A percentile compares a stretch with the other conserved stretches of the same genome.
Conservation (phyloP, 2,329 filamentous ascomycete species). For the Aspergillus melleus region DNA sequence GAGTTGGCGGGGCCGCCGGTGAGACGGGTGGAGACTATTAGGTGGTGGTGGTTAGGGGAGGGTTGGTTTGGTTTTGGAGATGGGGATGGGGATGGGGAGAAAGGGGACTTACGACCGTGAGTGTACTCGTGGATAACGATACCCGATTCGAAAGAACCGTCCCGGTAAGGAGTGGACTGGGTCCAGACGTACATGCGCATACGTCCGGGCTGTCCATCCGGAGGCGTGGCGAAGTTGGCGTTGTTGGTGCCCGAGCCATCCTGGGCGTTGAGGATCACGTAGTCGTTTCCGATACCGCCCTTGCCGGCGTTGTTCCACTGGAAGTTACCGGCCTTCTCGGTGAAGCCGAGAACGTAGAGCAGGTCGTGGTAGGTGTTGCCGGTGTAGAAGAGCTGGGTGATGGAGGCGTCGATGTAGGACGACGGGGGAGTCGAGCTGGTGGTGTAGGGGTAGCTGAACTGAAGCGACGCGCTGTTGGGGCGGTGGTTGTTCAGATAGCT, state of each 20-base stretch:
- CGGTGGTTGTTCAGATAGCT: conserved; percentile 12
- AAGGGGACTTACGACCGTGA: conserved; percentile 13
- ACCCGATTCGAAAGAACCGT: conserved; percentile 14
- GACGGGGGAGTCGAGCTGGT: conserved; percentile 2
- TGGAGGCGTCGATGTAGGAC: conserved; percentile 17
- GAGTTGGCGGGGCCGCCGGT: conserved; percentile 16
- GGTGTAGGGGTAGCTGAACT: conserved; percentile 14
- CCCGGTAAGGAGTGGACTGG: conserved; percentile 2
- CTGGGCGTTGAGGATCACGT: conserved; percentile 18
- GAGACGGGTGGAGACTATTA: conserved; percentile 15
- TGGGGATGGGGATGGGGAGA: no score
- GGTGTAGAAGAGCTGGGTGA: conserved; percentile 19
- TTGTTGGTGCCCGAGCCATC: conserved; percentile 18
- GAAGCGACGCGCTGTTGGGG: conserved; percentile 4
- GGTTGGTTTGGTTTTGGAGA: no score
- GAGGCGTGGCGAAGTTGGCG: conserved; percentile 16
- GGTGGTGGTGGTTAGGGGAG: background rate
- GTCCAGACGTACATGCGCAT: conserved; percentile 20
- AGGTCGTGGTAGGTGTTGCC: conserved; percentile 21
- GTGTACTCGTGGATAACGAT: conserved; percentile 21
- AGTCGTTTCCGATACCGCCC: conserved; percentile 14
- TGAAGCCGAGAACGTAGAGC: conserved; percentile 15
- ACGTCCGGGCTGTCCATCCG: conserved; percentile 15
- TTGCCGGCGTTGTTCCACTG: conserved; percentile 11
- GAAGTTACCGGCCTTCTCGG: conserved; percentile 17